Percentiles rank a stretch among this genome's conserved stretches.
Conservation (phyloP, 129 eudicot species). For the Rutidosis leptorrhynchoides region DNA sequence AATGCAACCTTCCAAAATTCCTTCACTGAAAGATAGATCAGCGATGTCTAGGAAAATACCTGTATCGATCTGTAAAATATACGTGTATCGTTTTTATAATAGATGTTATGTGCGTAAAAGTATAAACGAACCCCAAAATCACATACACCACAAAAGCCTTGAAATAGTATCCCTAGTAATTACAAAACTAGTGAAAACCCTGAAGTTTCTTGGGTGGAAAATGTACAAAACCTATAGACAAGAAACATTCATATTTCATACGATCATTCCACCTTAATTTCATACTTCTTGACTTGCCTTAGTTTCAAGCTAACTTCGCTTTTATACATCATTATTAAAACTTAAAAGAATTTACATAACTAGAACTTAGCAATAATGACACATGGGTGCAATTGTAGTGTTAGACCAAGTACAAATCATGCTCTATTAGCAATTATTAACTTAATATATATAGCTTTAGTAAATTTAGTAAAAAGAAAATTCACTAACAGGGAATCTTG, state of each 20-base stretch:
- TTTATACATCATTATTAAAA: neutral
- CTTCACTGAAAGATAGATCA: slow-evolving; percentile 2
- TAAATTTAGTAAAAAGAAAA: no score
- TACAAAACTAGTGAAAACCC: slow-evolving; percentile 11
- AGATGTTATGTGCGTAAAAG: neutral
- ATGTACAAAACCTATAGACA: slow-evolving; percentile 7
- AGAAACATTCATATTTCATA: neutral
- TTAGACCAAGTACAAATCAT: neutral
- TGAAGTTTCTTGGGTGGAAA: neutral
- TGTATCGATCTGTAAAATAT: neutral
- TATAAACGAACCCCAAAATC: neutral
- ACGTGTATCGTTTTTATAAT: no score
- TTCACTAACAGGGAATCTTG: neutral
- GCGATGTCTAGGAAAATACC: neutral
- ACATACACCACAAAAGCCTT: neutral
- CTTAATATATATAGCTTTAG: neutral
- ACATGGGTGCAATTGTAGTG: neutral
- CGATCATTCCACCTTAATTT: neutral
- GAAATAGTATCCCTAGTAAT: slow-evolving; percentile 18
- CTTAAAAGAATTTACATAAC: neutral
- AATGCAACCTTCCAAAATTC: neutral
- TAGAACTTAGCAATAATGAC: neutral
- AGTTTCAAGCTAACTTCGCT: neutral
- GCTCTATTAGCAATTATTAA: neutral
- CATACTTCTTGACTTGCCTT: neutral